Evolutionary conservation across 1,284 basidiomycete species (phyloP), one percentile per base, ranked within the genome.

Genomic region (Ceratobasidium papillatum): DNA sequence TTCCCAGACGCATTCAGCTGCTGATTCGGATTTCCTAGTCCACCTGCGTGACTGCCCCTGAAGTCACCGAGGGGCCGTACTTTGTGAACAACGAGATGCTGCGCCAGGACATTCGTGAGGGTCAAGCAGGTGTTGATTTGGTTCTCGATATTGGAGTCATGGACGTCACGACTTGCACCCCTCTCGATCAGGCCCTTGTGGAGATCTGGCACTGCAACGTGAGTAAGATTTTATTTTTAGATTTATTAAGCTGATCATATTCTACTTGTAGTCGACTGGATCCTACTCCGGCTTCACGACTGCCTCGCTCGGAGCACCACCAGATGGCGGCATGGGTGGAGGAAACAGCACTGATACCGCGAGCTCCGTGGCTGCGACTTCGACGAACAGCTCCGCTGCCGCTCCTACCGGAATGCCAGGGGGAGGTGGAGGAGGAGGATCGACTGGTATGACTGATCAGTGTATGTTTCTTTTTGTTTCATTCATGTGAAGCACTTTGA

Each of bases 161-260:
- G 74, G 91, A 93, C 78, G 87, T 91, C 8, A 86, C 90, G 77
- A 92, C 90, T 0, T 93, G 91, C 82, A 82, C 88, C 78, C 90
- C 91, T 22, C 83, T 91, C 0, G 85, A 86, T 2, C 87, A 90
- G 79, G 88, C 89, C 45, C 85, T 92, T 34, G 89, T 92, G 27
- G 91, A 93, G 78, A 86, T 93, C 52, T 93, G 91, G 91, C 81
- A 81, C 63, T 81, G 82, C 79, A 80, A 78, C 71, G 78, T 72
- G 12, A 61, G 69, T 43, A 77, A 17, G 77, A 76, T 5, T 77
- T 77, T n/a, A 32, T 27, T 30, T 51, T 7, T 34, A 14, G n/a
- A 3, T 27, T 4, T 17, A 27, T 32, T 25, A 1, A 30, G 32
- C 54, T 56, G 47, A 27, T 4, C 54, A 25, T 25, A 30, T 22